A percentile compares a stretch with the other conserved stretches of the same genome.
Evolutionary conservation across 208 protist species (phyloP).

Genomic region (Wallacemonas sp.): DNA sequence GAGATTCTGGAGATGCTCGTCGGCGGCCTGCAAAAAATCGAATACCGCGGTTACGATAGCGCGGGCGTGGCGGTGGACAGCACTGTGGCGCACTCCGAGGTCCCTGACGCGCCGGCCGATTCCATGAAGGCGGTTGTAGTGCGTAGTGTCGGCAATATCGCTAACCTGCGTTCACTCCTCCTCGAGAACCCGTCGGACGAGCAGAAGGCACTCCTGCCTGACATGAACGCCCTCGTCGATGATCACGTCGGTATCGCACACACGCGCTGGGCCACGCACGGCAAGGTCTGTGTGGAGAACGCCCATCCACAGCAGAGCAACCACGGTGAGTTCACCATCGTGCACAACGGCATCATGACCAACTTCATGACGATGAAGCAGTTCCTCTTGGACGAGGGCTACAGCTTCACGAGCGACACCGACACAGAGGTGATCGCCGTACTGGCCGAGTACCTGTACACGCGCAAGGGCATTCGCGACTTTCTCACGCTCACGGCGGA

Average conservation of each 20-base stretch:
- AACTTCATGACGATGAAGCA: constrained; percentile 90
- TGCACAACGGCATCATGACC: constrained; percentile 97
- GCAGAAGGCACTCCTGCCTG: constrained; percentile 25
- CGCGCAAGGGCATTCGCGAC: constrained; percentile 34
- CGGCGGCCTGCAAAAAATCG: constrained; percentile 85
- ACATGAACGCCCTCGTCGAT: constrained; percentile 35
- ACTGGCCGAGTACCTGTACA: constrained; percentile 86
- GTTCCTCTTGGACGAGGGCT: constrained; percentile 71
- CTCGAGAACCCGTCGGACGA: constrained; percentile 14
- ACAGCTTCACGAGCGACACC: constrained; percentile 88
- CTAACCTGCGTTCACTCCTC: constrained; percentile 30
- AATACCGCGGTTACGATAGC: constrained; percentile 97
- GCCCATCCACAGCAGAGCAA: constrained; percentile 92
- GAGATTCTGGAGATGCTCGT: constrained; percentile 81
- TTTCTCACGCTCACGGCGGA: constrained; percentile 63
- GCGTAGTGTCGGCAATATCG: constrained; percentile 86
- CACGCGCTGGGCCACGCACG: constrained; percentile 98
- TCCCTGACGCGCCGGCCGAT: constrained; percentile 14
- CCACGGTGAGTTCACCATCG: constrained; percentile 75
- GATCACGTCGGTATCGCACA: constrained; percentile 91
- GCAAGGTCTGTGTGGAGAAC: constrained; percentile 91
- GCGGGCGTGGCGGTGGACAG: constrained; percentile 88
- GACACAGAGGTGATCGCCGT: constrained; percentile 95
- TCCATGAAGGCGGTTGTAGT: constrained; percentile 41
- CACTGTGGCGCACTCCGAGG: constrained; percentile 1